phyloP scores from a whole-genome alignment of 2,329 filamentous ascomycete species.

The Keithomyces neogunnii region DNA sequence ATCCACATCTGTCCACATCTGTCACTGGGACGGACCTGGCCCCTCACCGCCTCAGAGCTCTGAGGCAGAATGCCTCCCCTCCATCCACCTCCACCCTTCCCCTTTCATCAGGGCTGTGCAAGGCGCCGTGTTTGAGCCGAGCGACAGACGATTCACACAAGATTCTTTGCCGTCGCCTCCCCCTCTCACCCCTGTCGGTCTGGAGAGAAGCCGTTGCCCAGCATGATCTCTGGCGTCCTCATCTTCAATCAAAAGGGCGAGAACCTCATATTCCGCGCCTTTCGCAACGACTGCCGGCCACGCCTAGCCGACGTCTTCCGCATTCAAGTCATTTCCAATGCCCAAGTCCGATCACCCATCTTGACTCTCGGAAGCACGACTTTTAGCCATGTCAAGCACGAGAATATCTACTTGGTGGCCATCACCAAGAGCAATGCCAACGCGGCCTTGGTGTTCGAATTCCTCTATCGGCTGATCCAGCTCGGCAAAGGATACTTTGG shows the following conservation, averaged over 20 bases:
- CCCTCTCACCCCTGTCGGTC: not conserved
- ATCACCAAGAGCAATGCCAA: slow-evolving; percentile 99
- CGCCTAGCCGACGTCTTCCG: slow-evolving; percentile 98
- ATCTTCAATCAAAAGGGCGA: slow-evolving; percentile 99
- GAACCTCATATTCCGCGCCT: slow-evolving; percentile 98
- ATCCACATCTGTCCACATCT: not conserved
- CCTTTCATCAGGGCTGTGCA: not conserved
- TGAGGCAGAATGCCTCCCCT: slow-evolving; percentile 6
- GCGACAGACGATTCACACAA: not conserved
- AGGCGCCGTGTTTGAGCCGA: not conserved
- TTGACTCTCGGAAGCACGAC: slow-evolving; percentile 95
- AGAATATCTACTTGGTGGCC: slow-evolving; percentile 96
- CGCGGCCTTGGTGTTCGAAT: slow-evolving; percentile 95
- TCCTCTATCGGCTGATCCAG: slow-evolving; percentile 84
- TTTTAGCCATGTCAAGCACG: slow-evolving; percentile 98
- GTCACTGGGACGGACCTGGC: not conserved
- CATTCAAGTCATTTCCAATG: slow-evolving; percentile 98
- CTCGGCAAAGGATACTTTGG: slow-evolving; percentile 95
- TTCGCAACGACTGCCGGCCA: slow-evolving; percentile 96
- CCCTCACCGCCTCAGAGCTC: slow-evolving; percentile 7
- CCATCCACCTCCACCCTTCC: not conserved
- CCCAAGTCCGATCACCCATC: slow-evolving; percentile 94
- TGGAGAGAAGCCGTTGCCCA: slow-evolving; percentile 20
- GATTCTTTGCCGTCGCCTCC: not conserved
- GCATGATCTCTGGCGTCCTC: slow-evolving; percentile 92